Conservation (phyloP, 441 rosid species). For the Metrosideros polymorpha region DNA sequence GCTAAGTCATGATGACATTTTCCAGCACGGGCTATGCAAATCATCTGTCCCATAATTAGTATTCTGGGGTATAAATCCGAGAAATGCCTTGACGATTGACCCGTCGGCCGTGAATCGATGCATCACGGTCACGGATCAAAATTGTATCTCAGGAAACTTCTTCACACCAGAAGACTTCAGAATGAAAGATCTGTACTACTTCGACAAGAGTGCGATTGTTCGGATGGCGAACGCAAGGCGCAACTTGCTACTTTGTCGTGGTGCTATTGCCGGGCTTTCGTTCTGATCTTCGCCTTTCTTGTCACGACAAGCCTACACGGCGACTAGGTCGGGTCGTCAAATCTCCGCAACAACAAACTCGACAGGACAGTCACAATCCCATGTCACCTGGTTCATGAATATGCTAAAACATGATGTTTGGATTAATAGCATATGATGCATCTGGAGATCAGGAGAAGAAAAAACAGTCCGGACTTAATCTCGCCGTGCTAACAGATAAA, state of each 20-base stretch:
- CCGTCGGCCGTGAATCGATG: not conserved
- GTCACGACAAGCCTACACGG: not conserved
- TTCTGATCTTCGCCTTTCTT: not conserved
- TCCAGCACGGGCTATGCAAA: not conserved
- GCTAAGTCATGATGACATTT: not conserved
- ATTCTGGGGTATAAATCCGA: not conserved
- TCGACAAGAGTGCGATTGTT: not conserved
- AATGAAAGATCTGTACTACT: not conserved
- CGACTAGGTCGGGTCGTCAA: not conserved
- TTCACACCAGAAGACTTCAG: not conserved
- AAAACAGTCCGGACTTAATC: not conserved
- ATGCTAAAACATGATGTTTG: not conserved
- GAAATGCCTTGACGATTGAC: not conserved
- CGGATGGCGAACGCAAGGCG: not conserved
- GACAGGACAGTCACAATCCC: not conserved
- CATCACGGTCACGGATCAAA: not conserved
- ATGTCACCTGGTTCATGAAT: not conserved
- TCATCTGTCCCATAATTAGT: not conserved
- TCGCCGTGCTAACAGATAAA: not conserved
- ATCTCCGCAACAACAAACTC: not conserved
- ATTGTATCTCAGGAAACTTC: not conserved
- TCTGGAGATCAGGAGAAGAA: not conserved
- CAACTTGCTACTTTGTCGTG: not conserved
- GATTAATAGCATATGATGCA: not conserved
- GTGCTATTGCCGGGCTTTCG: not conserved